Conservation (phyloP, 2,329 filamentous ascomycete species). For the Pseudogymnoascus sp. region DNA sequence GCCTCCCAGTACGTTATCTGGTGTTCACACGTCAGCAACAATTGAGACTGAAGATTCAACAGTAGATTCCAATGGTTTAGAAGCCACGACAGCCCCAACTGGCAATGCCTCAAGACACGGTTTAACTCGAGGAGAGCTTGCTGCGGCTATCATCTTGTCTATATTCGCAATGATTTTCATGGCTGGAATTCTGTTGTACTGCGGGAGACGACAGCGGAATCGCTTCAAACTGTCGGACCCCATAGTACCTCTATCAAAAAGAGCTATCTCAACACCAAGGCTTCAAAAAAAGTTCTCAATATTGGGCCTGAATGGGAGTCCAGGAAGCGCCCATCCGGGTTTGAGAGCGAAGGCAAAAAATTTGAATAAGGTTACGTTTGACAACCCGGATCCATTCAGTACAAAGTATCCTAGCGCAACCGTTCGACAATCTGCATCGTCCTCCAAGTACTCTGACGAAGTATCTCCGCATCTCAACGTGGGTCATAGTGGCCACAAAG, state of each 20-base stretch:
- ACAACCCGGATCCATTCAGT: not conserved
- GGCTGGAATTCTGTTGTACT: not conserved
- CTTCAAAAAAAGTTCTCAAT: not conserved
- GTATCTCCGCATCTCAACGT: not conserved
- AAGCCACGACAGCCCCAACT: constrained; percentile 6
- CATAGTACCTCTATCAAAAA: not conserved
- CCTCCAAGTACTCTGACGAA: not conserved
- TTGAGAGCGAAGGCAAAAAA: not conserved
- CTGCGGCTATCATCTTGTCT: not conserved
- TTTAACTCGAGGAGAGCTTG: not conserved
- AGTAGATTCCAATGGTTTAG: not conserved
- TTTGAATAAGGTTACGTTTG: not conserved
- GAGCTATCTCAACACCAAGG: not conserved
- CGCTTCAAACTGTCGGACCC: not conserved
- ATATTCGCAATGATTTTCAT: not conserved
- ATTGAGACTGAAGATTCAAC: constrained; percentile 2
- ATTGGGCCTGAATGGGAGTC: not conserved
- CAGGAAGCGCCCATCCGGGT: not conserved
- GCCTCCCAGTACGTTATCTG: not conserved
- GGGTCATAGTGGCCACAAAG: not conserved
- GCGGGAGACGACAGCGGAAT: not conserved
- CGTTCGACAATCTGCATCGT: not conserved
- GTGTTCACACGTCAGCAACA: constrained; percentile 12
- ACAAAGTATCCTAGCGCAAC: not conserved
- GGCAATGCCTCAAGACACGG: not conserved